phyloP scores from a whole-genome alignment of 1,139 yeast species.

The Hansenula lynferdii region DNA sequence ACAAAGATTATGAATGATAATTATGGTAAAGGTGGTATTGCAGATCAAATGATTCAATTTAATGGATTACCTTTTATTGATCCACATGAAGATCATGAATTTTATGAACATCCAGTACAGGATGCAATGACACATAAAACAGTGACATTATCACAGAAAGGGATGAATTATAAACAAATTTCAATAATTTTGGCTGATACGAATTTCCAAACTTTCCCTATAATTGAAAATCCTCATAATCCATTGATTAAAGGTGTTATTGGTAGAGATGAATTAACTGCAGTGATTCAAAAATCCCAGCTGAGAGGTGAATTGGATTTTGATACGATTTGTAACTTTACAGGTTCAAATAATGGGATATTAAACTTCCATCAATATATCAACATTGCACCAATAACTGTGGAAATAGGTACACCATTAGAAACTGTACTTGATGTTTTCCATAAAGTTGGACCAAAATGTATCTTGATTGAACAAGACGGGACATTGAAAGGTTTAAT shows the following conservation, averaged over 20 bases:
- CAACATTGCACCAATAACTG: constrained; percentile 58
- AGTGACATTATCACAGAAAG: constrained; percentile 42
- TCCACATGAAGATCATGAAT: constrained; percentile 55
- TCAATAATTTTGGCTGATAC: constrained; percentile 33
- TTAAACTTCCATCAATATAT: constrained; percentile 41
- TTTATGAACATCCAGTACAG: constrained; percentile 46
- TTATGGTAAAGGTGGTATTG: constrained; percentile 84
- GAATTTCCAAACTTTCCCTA: constrained; percentile 51
- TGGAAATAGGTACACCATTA: constrained; percentile 49
- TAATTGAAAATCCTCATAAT: constrained; percentile 29
- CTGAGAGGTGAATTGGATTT: constrained; percentile 8
- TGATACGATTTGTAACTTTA: constrained; percentile 18
- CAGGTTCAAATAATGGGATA: constrained; percentile 2
- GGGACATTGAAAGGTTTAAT: constrained; percentile 56
- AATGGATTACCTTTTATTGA: constrained; percentile 89
- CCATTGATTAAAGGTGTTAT: constrained; percentile 18
- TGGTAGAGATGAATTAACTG: constrained; percentile 14
- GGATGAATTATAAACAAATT: constrained; percentile 28
- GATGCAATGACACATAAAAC: constrained; percentile 63
- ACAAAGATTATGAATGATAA: constrained; percentile 73
- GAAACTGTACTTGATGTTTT: constrained; percentile 68
- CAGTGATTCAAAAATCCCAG: constrained; percentile 4
- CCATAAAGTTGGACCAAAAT: constrained; percentile 75
- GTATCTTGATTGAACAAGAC: constrained; percentile 56
- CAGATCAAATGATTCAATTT: constrained; percentile 88